Evolutionary conservation across 768 basidiomycete genomes (phyloP).

Genomic region (Chalciporus sphaerocephalus): DNA sequence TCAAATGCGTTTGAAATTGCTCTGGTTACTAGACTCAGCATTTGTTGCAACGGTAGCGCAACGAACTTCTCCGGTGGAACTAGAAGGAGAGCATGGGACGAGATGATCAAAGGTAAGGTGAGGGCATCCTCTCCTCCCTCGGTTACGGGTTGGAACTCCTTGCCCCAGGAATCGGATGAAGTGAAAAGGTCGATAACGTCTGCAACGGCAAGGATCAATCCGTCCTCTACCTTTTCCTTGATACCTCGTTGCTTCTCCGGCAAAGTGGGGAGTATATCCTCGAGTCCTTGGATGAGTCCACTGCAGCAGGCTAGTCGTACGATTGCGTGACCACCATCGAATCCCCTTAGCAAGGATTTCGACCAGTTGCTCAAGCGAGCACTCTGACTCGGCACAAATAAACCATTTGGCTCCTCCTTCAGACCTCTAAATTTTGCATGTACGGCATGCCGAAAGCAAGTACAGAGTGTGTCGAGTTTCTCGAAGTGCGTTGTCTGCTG

Average conservation of each 20-base stretch:
- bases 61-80: conserved; percentile 52
- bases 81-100: conserved; percentile 56
- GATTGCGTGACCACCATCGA: conserved; percentile 63
- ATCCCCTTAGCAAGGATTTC: conserved; percentile 46
- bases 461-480: conserved; percentile 26
- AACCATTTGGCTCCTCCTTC: conserved; percentile 26
- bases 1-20: conserved; percentile 54
- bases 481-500: conserved; percentile 25
- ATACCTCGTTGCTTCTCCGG: conserved; percentile 28
- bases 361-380: conserved; percentile 49
- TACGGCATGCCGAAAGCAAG: conserved; percentile 30
- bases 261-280: conserved; percentile 42
- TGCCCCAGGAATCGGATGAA: conserved; percentile 52
- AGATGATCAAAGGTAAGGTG: conserved; percentile 44
- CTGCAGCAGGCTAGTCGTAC: conserved; percentile 58
- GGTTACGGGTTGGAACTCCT: conserved; percentile 57
- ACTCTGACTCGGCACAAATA: conserved; percentile 35
- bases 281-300: conserved; percentile 61
- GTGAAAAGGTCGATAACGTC: conserved; percentile 65
- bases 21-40: conserved; percentile 37
- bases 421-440: conserved; percentile 26
- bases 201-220: conserved; percentile 64
- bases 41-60: conserved; percentile 51
- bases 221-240: conserved; percentile 53
- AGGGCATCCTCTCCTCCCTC: conserved; percentile 46